Percentiles rank a stretch among this genome's conserved stretches.
These are phyloP conservation scores for Trichophyton schoenleinii DNA, from an alignment of 2,329 filamentous ascomycete species.

Conservation along the genomic window DNA sequence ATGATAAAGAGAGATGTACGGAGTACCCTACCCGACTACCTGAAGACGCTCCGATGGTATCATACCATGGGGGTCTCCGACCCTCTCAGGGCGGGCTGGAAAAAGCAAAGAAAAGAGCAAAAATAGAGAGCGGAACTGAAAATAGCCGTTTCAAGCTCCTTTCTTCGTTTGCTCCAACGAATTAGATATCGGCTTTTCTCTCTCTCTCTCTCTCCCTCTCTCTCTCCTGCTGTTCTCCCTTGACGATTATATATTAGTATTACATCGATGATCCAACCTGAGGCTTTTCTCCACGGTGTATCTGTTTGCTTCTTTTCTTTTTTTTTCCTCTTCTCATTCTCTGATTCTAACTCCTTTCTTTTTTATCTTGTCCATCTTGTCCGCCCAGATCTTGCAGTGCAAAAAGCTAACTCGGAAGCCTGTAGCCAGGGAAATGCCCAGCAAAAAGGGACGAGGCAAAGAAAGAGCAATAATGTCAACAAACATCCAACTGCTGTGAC, in stretches of 20 bases:
- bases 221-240: neutral
- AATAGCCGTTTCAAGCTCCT: neutral
- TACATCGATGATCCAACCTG: neutral
- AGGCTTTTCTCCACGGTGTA: neutral
- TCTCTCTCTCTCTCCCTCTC: neutral
- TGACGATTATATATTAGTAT: neutral
- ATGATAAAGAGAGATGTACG: neutral
- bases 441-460: neutral
- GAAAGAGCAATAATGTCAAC: neutral
- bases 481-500: neutral
- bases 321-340: neutral
- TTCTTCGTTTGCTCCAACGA: neutral
- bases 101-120: neutral
- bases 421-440: too few species aligned
- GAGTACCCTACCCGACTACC: neutral
- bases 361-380: neutral
- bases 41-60: neutral
- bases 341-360: neutral
- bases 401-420: neutral
- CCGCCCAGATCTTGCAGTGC: neutral
- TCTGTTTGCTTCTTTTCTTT: neutral
- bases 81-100: neutral
- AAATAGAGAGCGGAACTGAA: neutral
- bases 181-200: neutral
- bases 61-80: neutral